A percentile compares a stretch with the other conserved stretches of the same genome.
phyloP scores from a whole-genome alignment of 129 eudicot species.

The Gnaphalium uliginosum region DNA sequence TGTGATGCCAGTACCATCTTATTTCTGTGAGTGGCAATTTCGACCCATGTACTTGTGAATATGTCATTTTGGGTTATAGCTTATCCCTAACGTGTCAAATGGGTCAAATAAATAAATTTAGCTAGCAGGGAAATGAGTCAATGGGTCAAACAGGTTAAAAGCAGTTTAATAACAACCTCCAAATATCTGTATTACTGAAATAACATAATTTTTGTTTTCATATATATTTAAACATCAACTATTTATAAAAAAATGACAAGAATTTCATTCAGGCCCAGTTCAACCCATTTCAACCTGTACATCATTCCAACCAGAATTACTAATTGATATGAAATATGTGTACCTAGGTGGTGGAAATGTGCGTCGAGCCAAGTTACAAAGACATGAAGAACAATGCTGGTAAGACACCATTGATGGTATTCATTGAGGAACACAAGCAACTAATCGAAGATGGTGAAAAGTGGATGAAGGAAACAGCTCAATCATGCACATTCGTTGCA shows the following conservation, averaged over 20 bases:
- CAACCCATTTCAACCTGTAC: neutral
- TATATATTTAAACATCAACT: neutral
- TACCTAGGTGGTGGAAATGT: slow-evolving; percentile 11
- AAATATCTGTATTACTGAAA: neutral
- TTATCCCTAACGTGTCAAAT: neutral
- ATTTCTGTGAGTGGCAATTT: no score
- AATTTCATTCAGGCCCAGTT: neutral
- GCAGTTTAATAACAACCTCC: neutral
- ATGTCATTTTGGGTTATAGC: neutral
- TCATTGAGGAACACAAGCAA: neutral
- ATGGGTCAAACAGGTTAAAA: neutral
- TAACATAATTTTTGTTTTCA: no score
- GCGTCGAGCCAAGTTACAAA: slow-evolving; percentile 14
- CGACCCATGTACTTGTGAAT: neutral
- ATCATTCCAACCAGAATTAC: no score
- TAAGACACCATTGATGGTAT: slow-evolving; percentile 1
- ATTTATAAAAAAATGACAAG: neutral
- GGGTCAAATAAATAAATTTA: neutral
- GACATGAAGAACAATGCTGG: slow-evolving; percentile 20
- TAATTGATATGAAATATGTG: neutral
- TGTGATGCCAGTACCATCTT: no score
- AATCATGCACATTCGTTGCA: slow-evolving; percentile 18
- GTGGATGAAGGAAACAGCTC: slow-evolving; percentile 19
- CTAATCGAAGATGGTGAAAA: slow-evolving; percentile 17
- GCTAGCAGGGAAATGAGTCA: neutral